Evolutionary conservation across 1,139 yeast genomes (phyloP), one percentile per base, ranked within the genome.

Genomic region (Saccharomyces hybrid): DNA sequence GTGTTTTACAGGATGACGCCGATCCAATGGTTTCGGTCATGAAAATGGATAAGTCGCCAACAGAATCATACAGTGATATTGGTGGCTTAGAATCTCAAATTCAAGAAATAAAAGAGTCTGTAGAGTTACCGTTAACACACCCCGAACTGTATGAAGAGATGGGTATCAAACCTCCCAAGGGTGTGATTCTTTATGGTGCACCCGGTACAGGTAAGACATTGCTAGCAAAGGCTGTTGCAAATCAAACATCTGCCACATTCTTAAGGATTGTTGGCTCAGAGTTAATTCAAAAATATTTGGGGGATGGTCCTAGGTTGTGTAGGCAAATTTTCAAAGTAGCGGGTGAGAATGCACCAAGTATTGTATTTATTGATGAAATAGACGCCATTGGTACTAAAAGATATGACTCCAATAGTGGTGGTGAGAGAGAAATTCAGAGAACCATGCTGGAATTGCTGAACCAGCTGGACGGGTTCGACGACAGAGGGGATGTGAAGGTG

Each of bases 161-260:
- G 97, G 99, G 99, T 63, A 93, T 95, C 69, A 90, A 91, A 67
- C 99, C 99, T 7, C 99, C 99, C 52, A 93, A 93, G 75, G 99
- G 99, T 73, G 99, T 95, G 54, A 91, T 95, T 64, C 78, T 95
- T 58, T 95, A 95, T 69, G 99, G 99, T 64, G 96, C 98, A 0
- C 99, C 99, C 34, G 99, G 99, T 71, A 95, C 99, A 0, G 99
- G 99, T 68, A 95, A 95, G 72, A 95, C 99, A 0, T 76, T 95
- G 61, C 78, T 95, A 64, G 99, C 98, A 20, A 95, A 93, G 72
- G 99, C 99, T 0, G 99, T 95, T 53, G 99, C 99, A 5, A 93
- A 93, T 71, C 97, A 91, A 67, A 93, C 99, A 0, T 85, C 95
- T 59, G 99, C 99, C 5, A 90, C 98, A 1, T 95, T 95, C 67